phyloP scores from a whole-genome alignment of 345 rosid species.

The Psidium guajava region DNA sequence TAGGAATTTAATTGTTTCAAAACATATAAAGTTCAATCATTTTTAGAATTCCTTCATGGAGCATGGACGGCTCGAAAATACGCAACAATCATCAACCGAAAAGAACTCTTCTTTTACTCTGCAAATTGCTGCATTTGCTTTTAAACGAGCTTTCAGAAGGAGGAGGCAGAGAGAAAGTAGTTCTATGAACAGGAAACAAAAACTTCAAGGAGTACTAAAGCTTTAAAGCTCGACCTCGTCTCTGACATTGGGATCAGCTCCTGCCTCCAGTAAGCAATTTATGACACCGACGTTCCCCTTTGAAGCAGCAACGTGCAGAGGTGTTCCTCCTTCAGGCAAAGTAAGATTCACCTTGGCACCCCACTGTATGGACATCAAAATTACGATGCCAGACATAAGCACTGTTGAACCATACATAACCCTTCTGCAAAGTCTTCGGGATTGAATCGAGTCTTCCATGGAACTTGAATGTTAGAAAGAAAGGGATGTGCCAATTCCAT shows the following conservation, averaged over 20 bases:
- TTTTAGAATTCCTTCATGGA: not conserved
- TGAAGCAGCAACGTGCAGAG: conserved; percentile 82
- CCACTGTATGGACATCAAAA: conserved; percentile 28
- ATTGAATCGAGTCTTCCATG: not conserved
- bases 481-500: not conserved
- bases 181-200: not conserved
- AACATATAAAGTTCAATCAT: not conserved
- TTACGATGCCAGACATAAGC: not conserved
- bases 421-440: not conserved
- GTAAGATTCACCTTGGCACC: conserved; percentile 64
- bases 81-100: not conserved
- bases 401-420: not conserved
- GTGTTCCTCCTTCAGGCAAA: conserved; percentile 72
- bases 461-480: not conserved
- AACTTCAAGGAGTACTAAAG: not conserved
- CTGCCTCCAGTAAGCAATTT: conserved; percentile 59
- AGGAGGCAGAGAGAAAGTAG: not conserved
- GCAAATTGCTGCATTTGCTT: not conserved
- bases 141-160: not conserved
- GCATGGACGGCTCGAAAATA: not conserved
- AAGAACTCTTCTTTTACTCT: not conserved
- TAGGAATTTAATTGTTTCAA: not conserved
- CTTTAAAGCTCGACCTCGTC: conserved; percentile 43
- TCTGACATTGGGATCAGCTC: conserved; percentile 62
- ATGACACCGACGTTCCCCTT: conserved; percentile 47